Percentiles rank a stretch among this genome's conserved stretches.
Evolutionary conservation across 1,284 basidiomycete species (phyloP).

Genomic region (Cutaneotrichosporon mucoides): DNA sequence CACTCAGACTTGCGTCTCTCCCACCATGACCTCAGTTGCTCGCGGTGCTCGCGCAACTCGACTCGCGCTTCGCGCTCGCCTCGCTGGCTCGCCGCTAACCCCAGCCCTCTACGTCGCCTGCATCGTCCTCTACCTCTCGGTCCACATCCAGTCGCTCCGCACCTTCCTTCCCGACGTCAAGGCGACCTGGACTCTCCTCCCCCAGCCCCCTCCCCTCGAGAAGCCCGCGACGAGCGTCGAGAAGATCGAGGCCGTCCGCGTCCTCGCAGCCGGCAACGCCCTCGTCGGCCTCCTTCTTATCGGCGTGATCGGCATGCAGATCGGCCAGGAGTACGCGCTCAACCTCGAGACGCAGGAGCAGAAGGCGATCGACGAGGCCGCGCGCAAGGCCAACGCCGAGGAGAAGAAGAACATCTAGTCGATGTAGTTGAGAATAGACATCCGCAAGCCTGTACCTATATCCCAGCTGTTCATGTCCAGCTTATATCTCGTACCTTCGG

Average conservation of each 20-base stretch:
- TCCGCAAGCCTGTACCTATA: no score
- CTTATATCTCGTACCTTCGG: not conserved
- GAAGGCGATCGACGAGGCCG: conserved; percentile 51
- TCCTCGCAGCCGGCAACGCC: conserved; percentile 77
- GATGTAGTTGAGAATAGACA: not conserved
- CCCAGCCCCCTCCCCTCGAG: conserved; percentile 52
- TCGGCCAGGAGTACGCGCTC: conserved; percentile 77
- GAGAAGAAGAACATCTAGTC: conserved; percentile 35
- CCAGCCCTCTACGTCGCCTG: conserved; percentile 69
- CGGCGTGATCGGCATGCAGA: conserved; percentile 56
- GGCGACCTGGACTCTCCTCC: conserved; percentile 44
- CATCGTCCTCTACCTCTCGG: conserved; percentile 71
- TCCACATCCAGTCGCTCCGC: conserved; percentile 69
- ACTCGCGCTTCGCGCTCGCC: no score
- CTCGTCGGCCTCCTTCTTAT: conserved; percentile 65
- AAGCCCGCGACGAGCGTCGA: conserved; percentile 60
- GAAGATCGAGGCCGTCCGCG: conserved; percentile 68
- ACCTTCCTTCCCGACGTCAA: conserved; percentile 52
- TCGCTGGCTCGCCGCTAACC: not conserved
- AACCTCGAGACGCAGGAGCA: conserved; percentile 62
- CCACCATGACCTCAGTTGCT: no score
- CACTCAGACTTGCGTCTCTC: no score
- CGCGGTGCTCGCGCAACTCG: no score
- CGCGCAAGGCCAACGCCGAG: conserved; percentile 9
- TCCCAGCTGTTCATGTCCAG: not conserved